Base-by-base conservation (phyloP, 2,329 filamentous ascomycete genomes). In the Fusarium neocosmosporiellum region DNA sequence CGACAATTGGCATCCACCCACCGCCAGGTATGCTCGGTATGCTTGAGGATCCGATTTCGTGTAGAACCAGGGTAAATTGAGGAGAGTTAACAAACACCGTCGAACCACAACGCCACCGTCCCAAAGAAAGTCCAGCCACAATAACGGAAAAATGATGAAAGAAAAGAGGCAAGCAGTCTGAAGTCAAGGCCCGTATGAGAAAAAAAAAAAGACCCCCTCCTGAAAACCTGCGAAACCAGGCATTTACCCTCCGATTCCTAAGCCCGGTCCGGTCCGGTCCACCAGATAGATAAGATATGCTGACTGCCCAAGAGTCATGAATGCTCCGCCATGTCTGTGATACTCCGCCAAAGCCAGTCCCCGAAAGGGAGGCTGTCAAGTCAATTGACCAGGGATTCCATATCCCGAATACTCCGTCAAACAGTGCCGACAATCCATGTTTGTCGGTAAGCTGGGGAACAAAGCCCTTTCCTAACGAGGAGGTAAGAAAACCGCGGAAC, bases 331-430 rank as follows among this genome's bases (percentile, higher is more conserved):
- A 65, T 74, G 46, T 74, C 66, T 74, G 68, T 70, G 63, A 63
- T 77, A 77, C 75, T 77, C 74, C 75, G 53, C 66, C 70, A 73
- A 76, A 77, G 71, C 66, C 71, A 63, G 69, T 63, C 55, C 75
- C 69, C 48, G 46, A 63, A 75, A 74, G 65, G 73, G 74, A 77
- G 74, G 75, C 67, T 76, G 72, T 76, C 70, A 72, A 74, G 70
- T 67, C 67, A 54, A 74, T 63, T 63, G 70, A 72, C 70, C 66
- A 61, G 70, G 75, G 68, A 69, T 66, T 66, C 70, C 70, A 67
- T 46, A 46, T 69, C 66, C 64, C 43, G 68, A 65, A 69, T 76
- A 75, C 75, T 75, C 74, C 75, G 65, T 69, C 66, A 69, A 76
- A 73, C 71, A 72, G 69, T 72, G 65, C 65, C 63, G 50, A 62